Conservation (phyloP, 1,284 basidiomycete genomes). For the Microbotryomycetes sp. region DNA sequence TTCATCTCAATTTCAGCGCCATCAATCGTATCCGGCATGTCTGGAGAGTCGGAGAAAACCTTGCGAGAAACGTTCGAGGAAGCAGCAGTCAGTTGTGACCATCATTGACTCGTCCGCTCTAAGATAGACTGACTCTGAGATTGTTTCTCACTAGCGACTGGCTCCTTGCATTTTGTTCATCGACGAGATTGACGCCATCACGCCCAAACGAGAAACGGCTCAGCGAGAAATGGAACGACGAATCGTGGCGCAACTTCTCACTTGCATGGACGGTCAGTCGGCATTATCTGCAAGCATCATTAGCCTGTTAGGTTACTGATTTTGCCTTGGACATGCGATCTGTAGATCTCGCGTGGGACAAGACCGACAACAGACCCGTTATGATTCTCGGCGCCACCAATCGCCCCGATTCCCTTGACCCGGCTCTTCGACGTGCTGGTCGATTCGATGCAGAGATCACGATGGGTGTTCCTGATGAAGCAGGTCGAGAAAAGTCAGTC, state of each 20-base stretch:
- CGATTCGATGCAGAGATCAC: slow-evolving; percentile 96
- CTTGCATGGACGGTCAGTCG: slow-evolving; percentile 86
- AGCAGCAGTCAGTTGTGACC: slow-evolving; percentile 59
- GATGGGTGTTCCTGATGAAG: slow-evolving; percentile 92
- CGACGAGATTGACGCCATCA: slow-evolving; percentile 97
- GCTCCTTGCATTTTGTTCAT: slow-evolving; percentile 89
- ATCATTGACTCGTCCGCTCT: background rate
- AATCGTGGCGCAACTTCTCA: slow-evolving; percentile 93
- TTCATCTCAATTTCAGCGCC: slow-evolving; percentile 93
- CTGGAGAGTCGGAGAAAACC: slow-evolving; percentile 94
- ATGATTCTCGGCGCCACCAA: slow-evolving; percentile 96
- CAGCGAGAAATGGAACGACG: slow-evolving; percentile 96
- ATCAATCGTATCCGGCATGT: slow-evolving; percentile 93
- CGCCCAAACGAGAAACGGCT: slow-evolving; percentile 92
- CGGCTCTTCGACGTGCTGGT: slow-evolving; percentile 84
- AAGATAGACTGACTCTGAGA: slow-evolving; percentile 2
- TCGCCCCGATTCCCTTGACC: slow-evolving; percentile 86
- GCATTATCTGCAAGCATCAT: background rate
- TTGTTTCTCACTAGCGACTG: slow-evolving; percentile 52
- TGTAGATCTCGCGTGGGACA: slow-evolving; percentile 81
- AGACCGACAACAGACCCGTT: slow-evolving; percentile 79
- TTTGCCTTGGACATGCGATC: slow-evolving; percentile 3
- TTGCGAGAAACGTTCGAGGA: slow-evolving; percentile 93
- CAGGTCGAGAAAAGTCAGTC: slow-evolving; percentile 74
- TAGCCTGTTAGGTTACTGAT: slow-evolving; percentile 5